These are phyloP conservation scores for Ustilago curta DNA, from an alignment of 1,284 basidiomycete genomes.

Conservation along the genomic window DNA sequence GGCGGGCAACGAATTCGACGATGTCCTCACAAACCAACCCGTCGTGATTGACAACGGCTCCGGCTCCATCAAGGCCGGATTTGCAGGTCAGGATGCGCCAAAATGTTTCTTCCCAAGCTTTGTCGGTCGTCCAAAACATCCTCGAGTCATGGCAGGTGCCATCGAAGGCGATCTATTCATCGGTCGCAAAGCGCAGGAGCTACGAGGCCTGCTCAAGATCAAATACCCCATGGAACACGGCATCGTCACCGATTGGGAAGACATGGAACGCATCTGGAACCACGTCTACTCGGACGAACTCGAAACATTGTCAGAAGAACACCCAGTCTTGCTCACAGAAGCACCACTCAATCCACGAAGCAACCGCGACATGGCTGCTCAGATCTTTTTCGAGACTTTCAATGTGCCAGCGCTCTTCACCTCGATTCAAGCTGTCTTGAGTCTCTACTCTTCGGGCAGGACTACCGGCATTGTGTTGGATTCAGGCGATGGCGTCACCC, in stretches of 20 bases:
- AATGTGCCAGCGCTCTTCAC: constrained; percentile 98
- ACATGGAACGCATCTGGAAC: constrained; percentile 69
- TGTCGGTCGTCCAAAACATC: constrained; percentile 68
- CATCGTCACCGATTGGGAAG: constrained; percentile 68
- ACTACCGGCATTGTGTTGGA: constrained; percentile 99
- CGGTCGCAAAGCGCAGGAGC: constrained; percentile 66
- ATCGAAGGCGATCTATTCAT: constrained; percentile 69
- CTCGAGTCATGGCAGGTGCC: constrained; percentile 68
- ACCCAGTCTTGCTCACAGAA: constrained; percentile 94
- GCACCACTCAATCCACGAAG: constrained; percentile 91
- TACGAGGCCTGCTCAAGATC: constrained; percentile 66
- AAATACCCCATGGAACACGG: constrained; percentile 69
- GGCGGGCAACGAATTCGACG: constrained; percentile 64
- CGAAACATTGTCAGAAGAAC: constrained; percentile 72
- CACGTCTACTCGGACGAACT: constrained; percentile 67
- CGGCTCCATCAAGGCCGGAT: constrained; percentile 68
- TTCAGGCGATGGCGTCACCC: constrained; percentile 98
- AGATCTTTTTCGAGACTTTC: constrained; percentile 98
- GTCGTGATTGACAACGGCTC: constrained; percentile 69
- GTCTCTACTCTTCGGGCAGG: constrained; percentile 96
- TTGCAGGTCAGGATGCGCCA: constrained; percentile 67
- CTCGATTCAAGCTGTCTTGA: constrained; percentile 95
- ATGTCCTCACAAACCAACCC: constrained; percentile 69
- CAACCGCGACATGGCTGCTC: constrained; percentile 93
- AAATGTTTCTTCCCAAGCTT: constrained; percentile 68